Evolutionary conservation across 1,284 basidiomycete genomes (phyloP).

Genomic region (Moesziomyces aphidis): DNA sequence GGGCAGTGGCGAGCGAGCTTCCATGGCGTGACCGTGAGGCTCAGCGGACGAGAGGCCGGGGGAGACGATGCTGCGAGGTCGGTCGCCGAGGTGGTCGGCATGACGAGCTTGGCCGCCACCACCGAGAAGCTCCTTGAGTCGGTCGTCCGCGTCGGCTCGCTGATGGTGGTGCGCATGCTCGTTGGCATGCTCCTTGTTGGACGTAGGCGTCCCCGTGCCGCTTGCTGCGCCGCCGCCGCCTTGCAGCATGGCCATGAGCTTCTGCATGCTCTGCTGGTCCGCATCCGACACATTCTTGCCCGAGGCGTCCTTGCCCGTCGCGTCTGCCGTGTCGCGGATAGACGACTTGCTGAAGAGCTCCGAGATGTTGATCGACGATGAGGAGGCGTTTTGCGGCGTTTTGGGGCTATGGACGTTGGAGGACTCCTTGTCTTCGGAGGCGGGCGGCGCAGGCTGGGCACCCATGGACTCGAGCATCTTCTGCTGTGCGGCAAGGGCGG

Average conservation of each 20-base stretch:
- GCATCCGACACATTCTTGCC: slow-evolving; percentile 54
- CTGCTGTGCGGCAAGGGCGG: slow-evolving; percentile 57
- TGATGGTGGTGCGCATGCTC: slow-evolving; percentile 5
- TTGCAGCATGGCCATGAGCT: slow-evolving; percentile 66
- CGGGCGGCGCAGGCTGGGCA: slow-evolving; percentile 2
- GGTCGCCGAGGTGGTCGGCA: slow-evolving; percentile 12
- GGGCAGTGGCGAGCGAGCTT: slow-evolving; percentile 36
- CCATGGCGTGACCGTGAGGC: slow-evolving; percentile 13
- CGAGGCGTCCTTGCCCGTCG: slow-evolving; percentile 23
- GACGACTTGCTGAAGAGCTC: slow-evolving; percentile 47
- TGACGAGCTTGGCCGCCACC: slow-evolving; percentile 17
- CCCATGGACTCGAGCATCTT: slow-evolving; percentile 48
- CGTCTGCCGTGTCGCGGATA: slow-evolving; percentile 26
- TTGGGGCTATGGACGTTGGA: slow-evolving; percentile 1
- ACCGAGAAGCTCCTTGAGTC: slow-evolving; percentile 28
- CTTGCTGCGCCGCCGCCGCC: slow-evolving; percentile 27
- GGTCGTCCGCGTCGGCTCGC: slow-evolving; percentile 24
- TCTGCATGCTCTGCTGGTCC: slow-evolving; percentile 65
- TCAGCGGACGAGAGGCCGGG: slow-evolving; percentile 27
- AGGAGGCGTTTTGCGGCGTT: slow-evolving; percentile 29
- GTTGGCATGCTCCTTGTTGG: slow-evolving; percentile 8
- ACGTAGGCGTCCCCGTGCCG: slow-evolving; percentile 23
- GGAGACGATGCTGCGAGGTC: slow-evolving; percentile 32
- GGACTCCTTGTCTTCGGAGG: slow-evolving; percentile 1
- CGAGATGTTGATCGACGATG: slow-evolving; percentile 47